These are phyloP conservation scores for Colletotrichum ledebouriae DNA, from an alignment of 2,329 filamentous ascomycete species.

Conservation along the genomic window DNA sequence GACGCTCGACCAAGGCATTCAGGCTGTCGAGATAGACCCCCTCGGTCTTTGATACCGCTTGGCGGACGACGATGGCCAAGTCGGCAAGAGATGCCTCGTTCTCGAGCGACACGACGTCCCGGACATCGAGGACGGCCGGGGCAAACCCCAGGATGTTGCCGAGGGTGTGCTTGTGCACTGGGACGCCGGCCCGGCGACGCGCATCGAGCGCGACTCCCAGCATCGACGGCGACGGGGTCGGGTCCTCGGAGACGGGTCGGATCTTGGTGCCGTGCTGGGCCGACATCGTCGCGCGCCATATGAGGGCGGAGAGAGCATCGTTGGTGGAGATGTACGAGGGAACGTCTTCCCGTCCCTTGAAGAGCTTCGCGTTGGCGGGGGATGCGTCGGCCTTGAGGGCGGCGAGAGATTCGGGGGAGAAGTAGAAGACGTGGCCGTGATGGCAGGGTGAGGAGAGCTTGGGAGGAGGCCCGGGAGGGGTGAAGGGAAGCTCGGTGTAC, in stretches of 20 bases:
- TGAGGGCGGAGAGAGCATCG: constrained; percentile 33
- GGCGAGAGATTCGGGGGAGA: constrained; percentile 47
- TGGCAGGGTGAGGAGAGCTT: constrained; percentile 51
- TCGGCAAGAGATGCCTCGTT: constrained; percentile 48
- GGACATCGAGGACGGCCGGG: constrained; percentile 46
- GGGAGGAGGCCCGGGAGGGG: constrained; percentile 47
- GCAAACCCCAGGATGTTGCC: constrained; percentile 57
- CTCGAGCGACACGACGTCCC: constrained; percentile 47
- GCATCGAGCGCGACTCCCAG: constrained; percentile 56
- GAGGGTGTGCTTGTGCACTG: constrained; percentile 52
- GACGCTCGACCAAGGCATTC: constrained; percentile 48
- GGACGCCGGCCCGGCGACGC: constrained; percentile 51
- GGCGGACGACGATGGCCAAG: constrained; percentile 52
- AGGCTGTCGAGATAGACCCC: constrained; percentile 50
- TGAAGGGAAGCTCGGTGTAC: constrained; percentile 49
- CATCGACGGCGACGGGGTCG: constrained; percentile 46
- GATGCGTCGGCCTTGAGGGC: constrained; percentile 51
- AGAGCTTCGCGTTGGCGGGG: constrained; percentile 47
- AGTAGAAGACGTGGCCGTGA: constrained; percentile 51
- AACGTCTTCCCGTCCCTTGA: constrained; percentile 36
- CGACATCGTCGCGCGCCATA: constrained; percentile 37
- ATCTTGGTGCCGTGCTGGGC: constrained; percentile 21
- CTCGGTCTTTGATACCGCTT: constrained; percentile 49
- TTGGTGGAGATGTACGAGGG: constrained; percentile 49
- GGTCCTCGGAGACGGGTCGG: constrained; percentile 43